These are phyloP conservation scores for Diaporthe velutina DNA, from an alignment of 2,329 filamentous ascomycete genomes.

Conservation along the genomic window DNA sequence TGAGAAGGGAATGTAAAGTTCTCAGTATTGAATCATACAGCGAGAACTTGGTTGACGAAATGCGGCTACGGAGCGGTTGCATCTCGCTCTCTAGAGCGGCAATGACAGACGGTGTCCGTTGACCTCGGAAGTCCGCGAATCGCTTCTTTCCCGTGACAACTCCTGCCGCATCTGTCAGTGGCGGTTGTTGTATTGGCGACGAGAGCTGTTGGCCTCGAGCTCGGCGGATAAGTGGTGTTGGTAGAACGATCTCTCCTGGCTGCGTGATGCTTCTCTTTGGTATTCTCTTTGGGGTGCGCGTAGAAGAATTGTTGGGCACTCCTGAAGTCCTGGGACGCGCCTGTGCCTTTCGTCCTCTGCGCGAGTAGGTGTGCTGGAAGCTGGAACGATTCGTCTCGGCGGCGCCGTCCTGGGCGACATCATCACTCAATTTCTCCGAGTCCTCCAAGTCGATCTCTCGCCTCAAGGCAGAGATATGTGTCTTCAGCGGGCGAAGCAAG, in stretches of 20 bases:
- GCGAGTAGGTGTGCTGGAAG: slow-evolving; percentile 40
- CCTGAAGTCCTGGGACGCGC: background rate
- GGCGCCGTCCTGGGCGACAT: background rate
- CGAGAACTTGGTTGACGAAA: slow-evolving; percentile 47
- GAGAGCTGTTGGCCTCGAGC: slow-evolving; percentile 47
- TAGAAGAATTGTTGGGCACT: background rate
- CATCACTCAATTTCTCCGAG: background rate
- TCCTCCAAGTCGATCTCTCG: slow-evolving; percentile 47
- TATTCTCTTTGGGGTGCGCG: slow-evolving; percentile 1
- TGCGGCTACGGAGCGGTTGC: slow-evolving; percentile 48
- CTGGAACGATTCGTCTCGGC: background rate
- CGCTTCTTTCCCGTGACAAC: background rate
- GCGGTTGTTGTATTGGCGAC: slow-evolving; percentile 43
- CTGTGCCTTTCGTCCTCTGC: slow-evolving; percentile 34
- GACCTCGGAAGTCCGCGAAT: slow-evolving; percentile 39
- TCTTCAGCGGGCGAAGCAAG: slow-evolving; percentile 60
- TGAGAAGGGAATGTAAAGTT: slow-evolving; percentile 59
- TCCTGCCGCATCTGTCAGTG: background rate
- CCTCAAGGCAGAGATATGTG: slow-evolving; percentile 56
- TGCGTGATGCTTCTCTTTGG: slow-evolving; percentile 11
- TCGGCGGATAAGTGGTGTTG: slow-evolving; percentile 50
- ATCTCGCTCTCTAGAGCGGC: slow-evolving; percentile 51
- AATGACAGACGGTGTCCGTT: slow-evolving; percentile 8
- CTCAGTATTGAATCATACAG: slow-evolving; percentile 61
- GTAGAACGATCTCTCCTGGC: slow-evolving; percentile 45